Evolutionary conservation across 257 asterid species (phyloP), one percentile per base, ranked within the genome.

Genomic region (Mentha longifolia): DNA sequence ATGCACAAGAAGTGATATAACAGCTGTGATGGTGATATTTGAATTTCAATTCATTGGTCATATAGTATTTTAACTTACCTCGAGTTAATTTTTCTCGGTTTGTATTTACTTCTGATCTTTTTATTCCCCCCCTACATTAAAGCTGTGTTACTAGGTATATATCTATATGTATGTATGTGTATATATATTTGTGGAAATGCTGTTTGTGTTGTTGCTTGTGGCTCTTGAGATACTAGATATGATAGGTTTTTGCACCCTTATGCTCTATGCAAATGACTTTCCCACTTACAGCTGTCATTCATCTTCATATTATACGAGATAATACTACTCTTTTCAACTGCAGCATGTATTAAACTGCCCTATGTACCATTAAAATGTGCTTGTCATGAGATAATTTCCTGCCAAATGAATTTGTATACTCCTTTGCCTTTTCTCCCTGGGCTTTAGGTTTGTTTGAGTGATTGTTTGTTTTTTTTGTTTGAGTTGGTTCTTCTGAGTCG

Each of bases 1-100:
- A 61, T 37, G 70, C 73, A 61, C 35, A 74, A 47, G 71, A 75
- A 63, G 84, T 67, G 69, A 72, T 67, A 25, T 68, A 57, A 74
- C 71, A 7, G 71, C 74, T 76, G 74, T 69, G 11, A 65, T 74
- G 78, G 70, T 76, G 74, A 70, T 60, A 30, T 65, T 60, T 70
- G 76, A 45, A 54, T 68, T 63, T 22, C 70, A 45, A 4, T 22
- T 56, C 52, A 15, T 72, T 49, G 12, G 33, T 65, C 51, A 45
- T 56, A 13, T 67, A 17, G 66, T 39, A 49, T 16, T 16, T 15
- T 41, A 13, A 60, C 28, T 17, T 50, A 42, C 49, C 49, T 16
- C 59, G 72, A 50, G 65, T 69, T 41, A 35, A n/a, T 13, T 35
- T 52, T 59, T 46, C 31, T 60, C 6, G 17, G 42, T 47, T 37